Conservation (phyloP, 768 basidiomycete genomes). For the Boletus eberwhitei region DNA sequence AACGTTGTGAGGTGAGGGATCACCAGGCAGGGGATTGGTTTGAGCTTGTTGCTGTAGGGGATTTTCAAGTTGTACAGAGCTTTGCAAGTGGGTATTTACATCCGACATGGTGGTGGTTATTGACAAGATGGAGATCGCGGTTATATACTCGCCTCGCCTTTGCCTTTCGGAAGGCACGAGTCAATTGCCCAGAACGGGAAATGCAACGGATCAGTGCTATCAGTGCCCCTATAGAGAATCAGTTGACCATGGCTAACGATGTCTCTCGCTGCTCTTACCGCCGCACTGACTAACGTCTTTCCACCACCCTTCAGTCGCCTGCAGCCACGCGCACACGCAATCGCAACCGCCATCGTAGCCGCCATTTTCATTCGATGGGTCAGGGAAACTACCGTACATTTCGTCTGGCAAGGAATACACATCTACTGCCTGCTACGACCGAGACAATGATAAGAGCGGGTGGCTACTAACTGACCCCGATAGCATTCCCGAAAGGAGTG, state of each 20-base stretch:
- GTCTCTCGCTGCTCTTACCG: not conserved
- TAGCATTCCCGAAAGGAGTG: not conserved
- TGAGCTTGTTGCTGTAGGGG: not conserved
- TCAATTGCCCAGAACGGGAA: not conserved
- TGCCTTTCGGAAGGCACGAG: not conserved
- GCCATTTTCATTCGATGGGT: not conserved
- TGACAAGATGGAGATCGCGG: not conserved
- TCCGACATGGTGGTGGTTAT: conserved; percentile 22
- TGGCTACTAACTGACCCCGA: not conserved
- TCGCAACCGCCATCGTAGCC: not conserved
- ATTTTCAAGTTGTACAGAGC: not conserved
- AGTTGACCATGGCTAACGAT: not conserved
- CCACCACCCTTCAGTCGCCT: not conserved
- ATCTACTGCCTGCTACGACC: not conserved
- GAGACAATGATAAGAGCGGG: not conserved
- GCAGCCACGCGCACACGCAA: not conserved
- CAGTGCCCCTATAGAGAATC: not conserved
- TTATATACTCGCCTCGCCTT: not conserved
- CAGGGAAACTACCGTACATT: not conserved
- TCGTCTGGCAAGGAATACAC: not conserved
- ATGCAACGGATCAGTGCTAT: no score
- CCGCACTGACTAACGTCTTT: not conserved
- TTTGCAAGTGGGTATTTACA: not conserved
- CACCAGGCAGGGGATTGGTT: not conserved
- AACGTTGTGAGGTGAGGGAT: not conserved